Conservation (phyloP, 768 basidiomycete genomes). For the Termitomyces sp. region DNA sequence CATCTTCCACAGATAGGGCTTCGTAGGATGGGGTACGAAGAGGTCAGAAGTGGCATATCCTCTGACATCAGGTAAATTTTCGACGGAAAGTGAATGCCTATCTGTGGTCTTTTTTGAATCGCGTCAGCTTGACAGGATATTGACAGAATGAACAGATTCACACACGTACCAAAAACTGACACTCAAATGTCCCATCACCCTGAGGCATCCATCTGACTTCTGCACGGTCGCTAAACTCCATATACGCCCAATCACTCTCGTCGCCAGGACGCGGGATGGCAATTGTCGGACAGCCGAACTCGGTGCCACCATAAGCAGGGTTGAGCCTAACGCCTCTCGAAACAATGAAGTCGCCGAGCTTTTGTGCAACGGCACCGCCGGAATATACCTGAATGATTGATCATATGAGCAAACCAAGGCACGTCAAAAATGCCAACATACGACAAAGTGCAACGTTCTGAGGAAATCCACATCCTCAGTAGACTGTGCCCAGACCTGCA, state of each 20-base stretch:
- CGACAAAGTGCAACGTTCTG: constrained; percentile 20
- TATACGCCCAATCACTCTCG: constrained; percentile 25
- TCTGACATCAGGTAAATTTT: constrained; percentile 27
- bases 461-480: constrained; percentile 18
- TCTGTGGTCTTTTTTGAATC: constrained; percentile 17
- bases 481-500: constrained; percentile 23
- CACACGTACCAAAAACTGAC: constrained; percentile 28
- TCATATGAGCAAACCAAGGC: background rate
- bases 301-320: constrained; percentile 23
- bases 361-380: constrained; percentile 26
- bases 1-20: constrained; percentile 30
- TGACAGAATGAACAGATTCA: background rate
- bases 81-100: constrained; percentile 21
- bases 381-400: constrained; percentile 17
- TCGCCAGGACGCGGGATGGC: constrained; percentile 13
- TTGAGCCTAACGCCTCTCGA: constrained; percentile 22
- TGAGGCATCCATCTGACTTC: constrained; percentile 28
- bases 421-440: constrained; percentile 13
- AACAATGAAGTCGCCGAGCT: constrained; percentile 23
- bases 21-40: constrained; percentile 29
- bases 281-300: constrained; percentile 19
- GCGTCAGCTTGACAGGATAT: background rate
- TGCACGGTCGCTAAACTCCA: constrained; percentile 19
- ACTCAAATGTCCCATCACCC: constrained; percentile 31
- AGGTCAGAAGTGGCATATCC: constrained; percentile 36